These are phyloP conservation scores for Penicillium paneum DNA, from an alignment of 2,329 filamentous ascomycete species.

Conservation along the genomic window DNA sequence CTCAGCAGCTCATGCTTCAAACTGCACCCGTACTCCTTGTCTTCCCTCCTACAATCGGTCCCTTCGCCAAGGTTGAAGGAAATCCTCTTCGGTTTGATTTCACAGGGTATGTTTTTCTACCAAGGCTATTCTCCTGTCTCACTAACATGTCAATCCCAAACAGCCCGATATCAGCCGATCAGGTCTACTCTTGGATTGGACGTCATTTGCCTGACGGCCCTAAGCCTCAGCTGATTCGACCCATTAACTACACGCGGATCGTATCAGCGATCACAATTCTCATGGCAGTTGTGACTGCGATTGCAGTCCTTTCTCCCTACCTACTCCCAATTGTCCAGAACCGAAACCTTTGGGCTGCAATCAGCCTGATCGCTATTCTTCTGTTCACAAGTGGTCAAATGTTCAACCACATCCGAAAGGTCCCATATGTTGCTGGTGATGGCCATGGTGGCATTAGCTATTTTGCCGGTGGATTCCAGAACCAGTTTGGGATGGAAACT, in stretches of 20 bases:
- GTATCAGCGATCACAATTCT: constrained; percentile 64
- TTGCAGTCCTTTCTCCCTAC: constrained; percentile 72
- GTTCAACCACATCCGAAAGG: constrained; percentile 98
- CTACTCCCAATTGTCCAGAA: constrained; percentile 78
- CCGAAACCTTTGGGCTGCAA: constrained; percentile 88
- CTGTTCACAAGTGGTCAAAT: constrained; percentile 96
- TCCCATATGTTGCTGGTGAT: constrained; percentile 85
- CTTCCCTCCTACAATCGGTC: constrained; percentile 80
- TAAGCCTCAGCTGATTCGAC: constrained; percentile 74
- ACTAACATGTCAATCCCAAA: constrained; percentile 3
- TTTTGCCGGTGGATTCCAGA: constrained; percentile 89
- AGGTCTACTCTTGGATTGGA: constrained; percentile 73
- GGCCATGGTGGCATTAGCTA: constrained; percentile 83
- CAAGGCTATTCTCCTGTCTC: constrained; percentile 1
- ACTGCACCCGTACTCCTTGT: constrained; percentile 87
- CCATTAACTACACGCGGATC: constrained; percentile 81
- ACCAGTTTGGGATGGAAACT: constrained; percentile 89
- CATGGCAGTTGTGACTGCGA: constrained; percentile 65
- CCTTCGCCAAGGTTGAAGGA: constrained; percentile 66
- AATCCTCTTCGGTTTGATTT: constrained; percentile 84
- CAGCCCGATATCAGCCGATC: constrained; percentile 72
- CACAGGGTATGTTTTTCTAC: constrained; percentile 60
- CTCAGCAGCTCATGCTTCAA: constrained; percentile 75
- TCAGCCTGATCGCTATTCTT: constrained; percentile 83
- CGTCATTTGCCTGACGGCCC: constrained; percentile 75